These are phyloP conservation scores for Triangularia setosa DNA, from an alignment of 2,329 filamentous ascomycete genomes.

Conservation along the genomic window DNA sequence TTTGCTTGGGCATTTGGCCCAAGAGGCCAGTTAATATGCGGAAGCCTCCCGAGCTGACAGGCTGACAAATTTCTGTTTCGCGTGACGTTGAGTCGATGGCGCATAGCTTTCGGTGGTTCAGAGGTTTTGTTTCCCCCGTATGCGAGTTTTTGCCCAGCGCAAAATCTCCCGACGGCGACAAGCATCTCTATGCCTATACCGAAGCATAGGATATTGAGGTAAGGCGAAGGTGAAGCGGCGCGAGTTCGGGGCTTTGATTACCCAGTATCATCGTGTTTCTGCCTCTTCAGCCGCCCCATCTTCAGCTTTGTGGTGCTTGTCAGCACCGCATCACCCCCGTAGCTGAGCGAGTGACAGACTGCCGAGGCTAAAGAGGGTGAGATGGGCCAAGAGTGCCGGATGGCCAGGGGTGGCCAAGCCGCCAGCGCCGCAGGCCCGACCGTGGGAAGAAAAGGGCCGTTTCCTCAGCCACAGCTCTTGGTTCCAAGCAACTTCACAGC, in stretches of 20 bases:
- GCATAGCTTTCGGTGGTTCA: slow-evolving; percentile 6
- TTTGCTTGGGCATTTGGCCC: background rate
- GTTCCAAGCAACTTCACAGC: slow-evolving; percentile 5
- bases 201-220: background rate
- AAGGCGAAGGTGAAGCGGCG: background rate
- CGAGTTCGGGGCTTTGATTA: background rate
- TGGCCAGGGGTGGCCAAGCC: slow-evolving; percentile 3
- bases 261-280: background rate
- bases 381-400: background rate
- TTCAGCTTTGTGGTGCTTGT: slow-evolving; percentile 4
- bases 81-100: slow-evolving; percentile 1
- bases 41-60: background rate
- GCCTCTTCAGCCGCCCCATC: background rate
- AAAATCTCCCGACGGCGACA: slow-evolving; percentile 10
- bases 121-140: slow-evolving; percentile 4
- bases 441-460: slow-evolving; percentile 22
- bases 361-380: background rate
- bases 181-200: background rate
- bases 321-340: background rate
- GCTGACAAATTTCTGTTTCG: background rate
- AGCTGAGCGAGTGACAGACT: background rate
- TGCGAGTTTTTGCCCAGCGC: slow-evolving; percentile 1
- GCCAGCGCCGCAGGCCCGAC: slow-evolving; percentile 12
- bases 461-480: slow-evolving; percentile 26
- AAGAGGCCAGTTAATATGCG: background rate